Conservation (phyloP, 768 basidiomycete species). For the Suillus plorans region DNA sequence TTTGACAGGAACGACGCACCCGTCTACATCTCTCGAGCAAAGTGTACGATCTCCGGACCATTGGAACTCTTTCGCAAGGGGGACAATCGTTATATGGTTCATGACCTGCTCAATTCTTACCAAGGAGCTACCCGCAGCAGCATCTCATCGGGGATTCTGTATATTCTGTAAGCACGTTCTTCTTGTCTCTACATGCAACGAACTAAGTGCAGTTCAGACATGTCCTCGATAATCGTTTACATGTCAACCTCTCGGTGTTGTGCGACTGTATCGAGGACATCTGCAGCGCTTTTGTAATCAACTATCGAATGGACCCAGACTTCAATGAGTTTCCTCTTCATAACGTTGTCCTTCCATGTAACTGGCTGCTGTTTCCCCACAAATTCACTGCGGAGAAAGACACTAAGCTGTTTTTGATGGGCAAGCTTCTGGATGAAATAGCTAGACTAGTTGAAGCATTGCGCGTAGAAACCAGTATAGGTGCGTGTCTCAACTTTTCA, state of each 20-base stretch:
- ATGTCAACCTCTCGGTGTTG: constrained; percentile 47
- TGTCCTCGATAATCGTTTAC: constrained; percentile 35
- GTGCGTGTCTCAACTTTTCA: constrained; percentile 17
- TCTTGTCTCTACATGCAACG: neutral
- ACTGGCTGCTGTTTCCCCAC: constrained; percentile 42
- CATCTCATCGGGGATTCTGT: constrained; percentile 35
- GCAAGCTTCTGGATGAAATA: constrained; percentile 19
- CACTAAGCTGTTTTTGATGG: constrained; percentile 1
- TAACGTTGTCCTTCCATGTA: constrained; percentile 50
- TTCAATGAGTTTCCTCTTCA: constrained; percentile 32
- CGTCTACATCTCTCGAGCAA: constrained; percentile 34
- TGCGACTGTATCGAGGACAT: constrained; percentile 54
- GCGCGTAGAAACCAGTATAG: constrained; percentile 24
- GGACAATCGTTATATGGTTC: constrained; percentile 26
- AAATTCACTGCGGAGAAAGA: constrained; percentile 17
- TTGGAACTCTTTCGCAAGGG: constrained; percentile 8
- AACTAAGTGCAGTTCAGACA: constrained; percentile 35
- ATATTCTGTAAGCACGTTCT: neutral
- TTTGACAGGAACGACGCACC: constrained; percentile 37
- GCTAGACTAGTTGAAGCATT: constrained; percentile 27
- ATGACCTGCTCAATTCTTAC: constrained; percentile 31
- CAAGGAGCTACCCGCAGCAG: constrained; percentile 26
- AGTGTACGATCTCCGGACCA: constrained; percentile 20
- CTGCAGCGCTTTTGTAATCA: constrained; percentile 41
- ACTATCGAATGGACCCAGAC: constrained; percentile 20